Evolutionary conservation across 495 filamentous ascomycete species (phyloP), one percentile per base, ranked within the genome.

Genomic region (Aspergillus hancockii): DNA sequence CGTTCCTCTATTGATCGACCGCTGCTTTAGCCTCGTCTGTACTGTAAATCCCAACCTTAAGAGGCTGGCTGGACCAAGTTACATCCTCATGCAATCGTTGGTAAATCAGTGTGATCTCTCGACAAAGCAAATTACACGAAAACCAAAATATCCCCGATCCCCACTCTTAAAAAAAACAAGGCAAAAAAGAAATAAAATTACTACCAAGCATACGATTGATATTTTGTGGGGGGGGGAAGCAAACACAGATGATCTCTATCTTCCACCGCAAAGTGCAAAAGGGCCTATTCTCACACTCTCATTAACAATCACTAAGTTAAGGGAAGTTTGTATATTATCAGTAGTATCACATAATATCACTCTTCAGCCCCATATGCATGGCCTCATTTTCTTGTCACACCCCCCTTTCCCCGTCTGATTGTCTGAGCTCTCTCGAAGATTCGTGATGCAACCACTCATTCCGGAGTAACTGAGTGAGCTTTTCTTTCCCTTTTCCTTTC

Each of bases 341-440:
- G n/a, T n/a, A n/a, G n/a, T n/a, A 45, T 30, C 23, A 52, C 3
- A 25, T 5, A 51, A 28, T 7, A 22, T 22, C 49, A 0, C 43
- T 19, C 16, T 22, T 47, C 43, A 47, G 43, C 43, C 28, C 38
- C 18, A 54, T 57, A 62, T 57, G 59, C 59, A 62, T 28, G 31
- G 21, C 25, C 32, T 34, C 45, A 22, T 21, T 32, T 51, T 54
- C 23, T 41, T 53, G 43, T 56, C 59, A 57, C 59, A 57, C 16
- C 25, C 3, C 7, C 43, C 23, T 10, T 41, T 14, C 19, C 19
- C 43, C 9, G 8, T 43, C 14, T 8, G n/a, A 21, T 7, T 8
- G 18, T 43, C 40, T 43, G 32, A 36, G 32, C 13, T 47, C 43
- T 22, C 6, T 8, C 18, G 12, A 47, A 9, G n/a, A n/a, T n/a